Conservation (phyloP, 2,329 filamentous ascomycete species). For the Colletotrichum sp. region DNA sequence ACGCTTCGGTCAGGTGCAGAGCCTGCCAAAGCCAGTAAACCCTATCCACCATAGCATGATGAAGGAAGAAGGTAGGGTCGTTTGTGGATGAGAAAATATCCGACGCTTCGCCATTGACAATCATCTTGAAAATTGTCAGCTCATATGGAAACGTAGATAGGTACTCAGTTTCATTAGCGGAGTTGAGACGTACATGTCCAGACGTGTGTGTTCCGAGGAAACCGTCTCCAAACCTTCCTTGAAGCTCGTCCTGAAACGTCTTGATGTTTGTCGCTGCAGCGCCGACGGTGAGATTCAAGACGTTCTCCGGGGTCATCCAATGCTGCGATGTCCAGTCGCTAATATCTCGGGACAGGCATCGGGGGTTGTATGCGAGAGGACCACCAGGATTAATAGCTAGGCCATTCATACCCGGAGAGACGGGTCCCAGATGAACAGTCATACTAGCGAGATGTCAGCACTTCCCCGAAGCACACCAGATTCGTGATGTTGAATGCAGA, state of each 20-base stretch:
- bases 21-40: constrained; percentile 31
- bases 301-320: constrained; percentile 24
- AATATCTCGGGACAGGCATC: constrained; percentile 32
- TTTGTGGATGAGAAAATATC: constrained; percentile 29
- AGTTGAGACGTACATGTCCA: constrained; percentile 25
- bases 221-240: constrained; percentile 28
- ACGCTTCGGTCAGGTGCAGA: constrained; percentile 19
- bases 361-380: constrained; percentile 28
- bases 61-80: constrained; percentile 28
- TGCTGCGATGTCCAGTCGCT: constrained; percentile 20
- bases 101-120: constrained; percentile 26
- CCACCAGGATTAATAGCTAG: constrained; percentile 25
- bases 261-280: constrained; percentile 28
- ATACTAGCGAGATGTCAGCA: neutral
- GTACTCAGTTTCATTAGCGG: no score
- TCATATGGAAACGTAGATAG: no score
- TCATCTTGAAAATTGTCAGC: neutral
- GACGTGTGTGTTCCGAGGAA: constrained; percentile 29
- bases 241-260: constrained; percentile 36
- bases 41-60: constrained; percentile 28
- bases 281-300: constrained; percentile 21
- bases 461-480: no score
- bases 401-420: constrained; percentile 18
- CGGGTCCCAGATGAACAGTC: constrained; percentile 32
- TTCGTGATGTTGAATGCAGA: no score